phyloP scores from a whole-genome alignment of 1,284 basidiomycete genomes.

The Austroboletus novae-zelandiae region DNA sequence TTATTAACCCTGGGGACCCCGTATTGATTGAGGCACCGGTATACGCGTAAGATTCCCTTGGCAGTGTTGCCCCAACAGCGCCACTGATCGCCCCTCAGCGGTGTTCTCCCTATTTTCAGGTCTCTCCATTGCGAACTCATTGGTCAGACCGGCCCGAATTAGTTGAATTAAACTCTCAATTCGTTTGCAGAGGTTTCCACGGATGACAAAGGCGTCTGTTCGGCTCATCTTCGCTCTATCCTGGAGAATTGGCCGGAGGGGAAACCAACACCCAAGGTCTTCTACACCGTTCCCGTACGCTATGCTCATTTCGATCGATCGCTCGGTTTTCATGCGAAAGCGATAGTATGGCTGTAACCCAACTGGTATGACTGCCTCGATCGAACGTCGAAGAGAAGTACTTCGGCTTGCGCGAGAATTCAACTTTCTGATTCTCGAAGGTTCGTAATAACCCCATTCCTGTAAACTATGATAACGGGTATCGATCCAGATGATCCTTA shows the following conservation, averaged over 20 bases:
- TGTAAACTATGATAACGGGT: not conserved
- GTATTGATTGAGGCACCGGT: conserved; percentile 85
- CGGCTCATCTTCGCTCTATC: conserved; percentile 60
- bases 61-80: conserved; percentile 10
- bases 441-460: conserved; percentile 32
- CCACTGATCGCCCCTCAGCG: conserved; percentile 34
- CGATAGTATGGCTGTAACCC: conserved; percentile 80
- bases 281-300: conserved; percentile 81
- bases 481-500: conserved; percentile 69
- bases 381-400: conserved; percentile 75
- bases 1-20: conserved; percentile 81
- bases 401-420: conserved; percentile 74
- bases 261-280: conserved; percentile 73
- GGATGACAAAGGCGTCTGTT: conserved; percentile 74
- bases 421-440: conserved; percentile 85
- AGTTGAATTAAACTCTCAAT: not conserved
- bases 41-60: conserved; percentile 62
- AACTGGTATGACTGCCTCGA: conserved; percentile 74
- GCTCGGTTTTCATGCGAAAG: not conserved
- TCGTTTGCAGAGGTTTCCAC: conserved; percentile 67
- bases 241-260: conserved; percentile 76
- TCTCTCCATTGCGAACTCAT: conserved; percentile 58
- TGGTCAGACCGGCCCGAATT: conserved; percentile 41
- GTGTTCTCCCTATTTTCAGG: conserved; percentile 63
- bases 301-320: conserved; percentile 3